Base-by-base conservation (phyloP, 2,329 filamentous ascomycete species). In the Phaeosphaeriaceae sp. region DNA sequence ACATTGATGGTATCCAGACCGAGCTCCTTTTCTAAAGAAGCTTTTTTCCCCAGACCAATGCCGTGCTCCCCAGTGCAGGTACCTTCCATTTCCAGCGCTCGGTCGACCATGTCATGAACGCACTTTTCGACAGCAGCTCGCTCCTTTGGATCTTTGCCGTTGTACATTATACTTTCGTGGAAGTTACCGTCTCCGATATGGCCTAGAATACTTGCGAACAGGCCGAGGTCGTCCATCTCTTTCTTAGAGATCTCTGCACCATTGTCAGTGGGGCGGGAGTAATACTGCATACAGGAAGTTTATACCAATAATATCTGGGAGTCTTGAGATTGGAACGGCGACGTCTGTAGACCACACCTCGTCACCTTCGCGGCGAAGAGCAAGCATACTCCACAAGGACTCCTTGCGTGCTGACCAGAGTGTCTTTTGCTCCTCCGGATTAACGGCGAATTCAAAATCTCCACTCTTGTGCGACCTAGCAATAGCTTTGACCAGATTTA, bases 131-230 rank as follows among this genome's bases (percentile, higher is more conserved):
- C 90, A 59, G 88, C 89, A 34, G 82, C 86, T 47, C 83, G 83
- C 74, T 96, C 89, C 20, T 80, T 84, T 3, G 83, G 81, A 46
- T 92, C 80, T 18, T 79, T 81, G 20, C 83, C 83, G 73, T 94
- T 85, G 71, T 96, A 97, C 76, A 97, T 87, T 74, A 97, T 94
- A 68, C 88, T 90, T 70, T 92, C 87, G 71, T 97, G 92, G 77
- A 97, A 97, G 73, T 97, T 97, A 30, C 92, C 92, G 67, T 96
- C 92, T 11, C 92, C 92, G 48, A 97, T 88, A 67, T 97, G 92
- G 3, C 92, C 92, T 3, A 97, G 78, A 21, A 96, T 89, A 64
- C 88, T 92, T 1, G 91, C 90, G 69, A 96, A 96, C 1, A 96
- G 76, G 0, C 90, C 91, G 9, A 96, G 79, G 11, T 90, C 86